Base-by-base conservation (phyloP, 768 basidiomycete genomes). In the Amanita muscaria region DNA sequence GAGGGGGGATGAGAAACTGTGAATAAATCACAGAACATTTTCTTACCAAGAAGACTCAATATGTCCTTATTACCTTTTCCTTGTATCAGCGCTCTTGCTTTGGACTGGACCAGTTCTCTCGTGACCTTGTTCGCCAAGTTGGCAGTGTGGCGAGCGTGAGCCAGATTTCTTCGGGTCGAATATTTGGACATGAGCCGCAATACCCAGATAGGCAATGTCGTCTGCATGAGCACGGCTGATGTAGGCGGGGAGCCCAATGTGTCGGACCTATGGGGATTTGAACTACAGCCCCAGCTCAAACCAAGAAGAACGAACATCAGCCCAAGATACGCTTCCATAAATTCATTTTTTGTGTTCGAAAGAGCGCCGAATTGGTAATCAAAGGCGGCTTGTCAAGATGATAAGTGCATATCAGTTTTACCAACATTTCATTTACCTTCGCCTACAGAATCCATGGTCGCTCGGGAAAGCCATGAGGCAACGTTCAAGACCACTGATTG, bases 321-420 rank as follows among this genome's bases (percentile, higher is more conserved):
- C 30, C 72, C 74, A 44, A 68, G 64, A 54, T 77, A 79, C 3
- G 76, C 72, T 49, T 69, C 67, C 58, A 70, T 73, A 36, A 80
- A 71, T 46, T 71, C 68, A 54, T 76, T 76, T 35, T 74, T 64
- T 2, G 61, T 53, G 44, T 74, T 62, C 10, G 67, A 60, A n/a
- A 78, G 52, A 0, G 72, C 72, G 19, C 74, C 75, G 46, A 80
- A 76, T 14, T 76, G 68, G 54, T 76, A 76, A 52, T 77, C 76
- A 58, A 73, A 73, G 2, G 72, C 72, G 45, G 72, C 72, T n/a
- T n/a, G n/a, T n/a, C n/a, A n/a, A n/a, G n/a, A n/a, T 73, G 40
- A 36, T 24, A 27, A 30, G 36, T 15, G 14, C 35, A 21, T 12
- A 24, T 32, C 21, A 11, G 14, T 11, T 19, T 27, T 23, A 16